phyloP scores from a whole-genome alignment of 73 alveolate species.

The Stentor coeruleus region DNA sequence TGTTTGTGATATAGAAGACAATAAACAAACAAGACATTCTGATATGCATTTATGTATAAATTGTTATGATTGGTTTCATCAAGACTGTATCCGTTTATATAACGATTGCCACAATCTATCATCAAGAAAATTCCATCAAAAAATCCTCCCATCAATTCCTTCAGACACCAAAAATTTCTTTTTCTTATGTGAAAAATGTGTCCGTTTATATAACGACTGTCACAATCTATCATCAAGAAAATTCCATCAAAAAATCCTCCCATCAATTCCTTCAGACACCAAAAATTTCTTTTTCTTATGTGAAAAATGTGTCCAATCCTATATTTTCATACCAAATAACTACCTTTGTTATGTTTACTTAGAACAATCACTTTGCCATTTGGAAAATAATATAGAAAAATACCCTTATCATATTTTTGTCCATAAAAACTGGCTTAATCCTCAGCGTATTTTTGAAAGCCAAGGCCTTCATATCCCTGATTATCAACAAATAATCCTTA shows the following conservation, averaged over 20 bases:
- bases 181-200: background rate
- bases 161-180: background rate
- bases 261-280: background rate
- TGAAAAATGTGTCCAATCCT: background rate
- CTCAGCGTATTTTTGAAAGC: background rate
- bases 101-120: background rate
- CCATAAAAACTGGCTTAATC: background rate
- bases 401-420: background rate
- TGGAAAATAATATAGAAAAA: background rate
- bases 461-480: background rate
- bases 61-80: background rate
- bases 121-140: background rate
- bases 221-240: background rate
- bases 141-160: background rate
- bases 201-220: background rate
- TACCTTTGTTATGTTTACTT: background rate
- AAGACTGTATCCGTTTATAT: background rate
- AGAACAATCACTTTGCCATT: background rate
- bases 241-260: background rate
- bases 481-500: too few species aligned
- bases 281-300: background rate
- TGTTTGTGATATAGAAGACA: conserved; percentile 64
- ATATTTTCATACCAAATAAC: background rate
- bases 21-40: conserved; percentile 11
- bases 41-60: background rate